These are phyloP conservation scores for Fragilariopsis cylindrus DNA, from an alignment of 108 stramenopile genomes.

Conservation along the genomic window DNA sequence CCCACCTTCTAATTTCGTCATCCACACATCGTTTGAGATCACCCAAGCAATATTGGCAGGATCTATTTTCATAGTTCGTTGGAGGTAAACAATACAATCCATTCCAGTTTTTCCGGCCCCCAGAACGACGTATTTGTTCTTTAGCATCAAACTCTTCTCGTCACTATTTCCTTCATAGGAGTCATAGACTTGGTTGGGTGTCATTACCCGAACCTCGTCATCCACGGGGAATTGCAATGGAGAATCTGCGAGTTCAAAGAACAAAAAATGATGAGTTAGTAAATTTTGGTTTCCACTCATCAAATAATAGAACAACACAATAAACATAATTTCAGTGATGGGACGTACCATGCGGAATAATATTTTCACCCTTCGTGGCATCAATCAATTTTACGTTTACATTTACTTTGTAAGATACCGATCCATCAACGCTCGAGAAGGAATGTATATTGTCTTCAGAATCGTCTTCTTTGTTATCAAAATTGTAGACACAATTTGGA, in stretches of 20 bases:
- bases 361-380: constrained; percentile 28
- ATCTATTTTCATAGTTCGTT: constrained; percentile 22
- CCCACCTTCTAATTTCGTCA: constrained; percentile 2
- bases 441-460: background rate
- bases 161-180: background rate
- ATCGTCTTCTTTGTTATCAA: constrained; percentile 1
- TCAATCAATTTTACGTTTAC: constrained; percentile 28
- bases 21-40: constrained; percentile 39
- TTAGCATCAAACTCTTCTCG: background rate
- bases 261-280: background rate
- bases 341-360: constrained; percentile 17
- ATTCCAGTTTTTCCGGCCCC: constrained; percentile 35
- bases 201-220: constrained; percentile 16
- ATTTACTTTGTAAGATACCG: background rate
- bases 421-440: constrained; percentile 11
- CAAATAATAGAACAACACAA: background rate
- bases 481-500: constrained; percentile 21
- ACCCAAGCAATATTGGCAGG: constrained; percentile 33
- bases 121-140: constrained; percentile 25
- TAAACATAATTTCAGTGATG: background rate
- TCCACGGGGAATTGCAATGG: constrained; percentile 31
- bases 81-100: constrained; percentile 26
- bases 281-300: background rate
- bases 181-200: constrained; percentile 35
- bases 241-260: background rate